These are phyloP conservation scores for Mortierella sp. DNA, from an alignment of 371 early-diverging fungal genomes.

Conservation along the genomic window DNA sequence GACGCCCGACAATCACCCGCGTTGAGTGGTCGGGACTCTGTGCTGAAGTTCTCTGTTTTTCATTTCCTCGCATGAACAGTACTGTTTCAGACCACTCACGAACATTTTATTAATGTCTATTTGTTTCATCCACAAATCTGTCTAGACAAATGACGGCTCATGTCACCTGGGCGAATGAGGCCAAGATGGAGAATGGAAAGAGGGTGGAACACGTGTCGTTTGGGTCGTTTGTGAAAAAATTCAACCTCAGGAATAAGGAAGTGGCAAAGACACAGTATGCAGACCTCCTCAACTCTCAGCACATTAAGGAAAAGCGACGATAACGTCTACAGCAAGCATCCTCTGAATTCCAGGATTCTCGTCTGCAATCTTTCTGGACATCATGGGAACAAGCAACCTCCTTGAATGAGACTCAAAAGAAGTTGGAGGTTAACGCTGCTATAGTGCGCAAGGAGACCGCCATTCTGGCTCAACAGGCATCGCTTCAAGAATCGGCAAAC, in stretches of 20 bases:
- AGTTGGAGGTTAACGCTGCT: conserved; percentile 1
- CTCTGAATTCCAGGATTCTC: conserved; percentile 10
- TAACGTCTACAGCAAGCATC: conserved; percentile 1
- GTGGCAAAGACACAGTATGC: not conserved
- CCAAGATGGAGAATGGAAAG: conserved; percentile 6
- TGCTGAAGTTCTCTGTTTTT: conserved; percentile 12
- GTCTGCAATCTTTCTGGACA: conserved; percentile 6
- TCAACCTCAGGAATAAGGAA: conserved; percentile 3
- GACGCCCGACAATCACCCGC: conserved; percentile 20
- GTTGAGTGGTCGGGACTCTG: conserved; percentile 23
- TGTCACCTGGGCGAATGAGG: conserved; percentile 15
- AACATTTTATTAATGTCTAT: not conserved
- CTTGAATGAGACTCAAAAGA: conserved; percentile 10
- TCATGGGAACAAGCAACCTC: conserved; percentile 5
- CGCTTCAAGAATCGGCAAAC: not conserved
- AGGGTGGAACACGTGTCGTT: conserved; percentile 17
- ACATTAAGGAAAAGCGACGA: conserved; percentile 7
- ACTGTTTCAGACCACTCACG: not conserved
- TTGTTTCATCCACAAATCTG: conserved; percentile 6
- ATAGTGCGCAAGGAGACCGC: conserved; percentile 2
- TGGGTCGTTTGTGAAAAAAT: conserved; percentile 16
- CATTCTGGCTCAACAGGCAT: conserved; percentile 16
- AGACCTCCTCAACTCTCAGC: conserved; percentile 1
- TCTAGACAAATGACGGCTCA: conserved; percentile 12
- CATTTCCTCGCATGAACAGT: not conserved